Base-by-base conservation (phyloP, 306 rosid species). In the Cucurbita ficifolia region DNA sequence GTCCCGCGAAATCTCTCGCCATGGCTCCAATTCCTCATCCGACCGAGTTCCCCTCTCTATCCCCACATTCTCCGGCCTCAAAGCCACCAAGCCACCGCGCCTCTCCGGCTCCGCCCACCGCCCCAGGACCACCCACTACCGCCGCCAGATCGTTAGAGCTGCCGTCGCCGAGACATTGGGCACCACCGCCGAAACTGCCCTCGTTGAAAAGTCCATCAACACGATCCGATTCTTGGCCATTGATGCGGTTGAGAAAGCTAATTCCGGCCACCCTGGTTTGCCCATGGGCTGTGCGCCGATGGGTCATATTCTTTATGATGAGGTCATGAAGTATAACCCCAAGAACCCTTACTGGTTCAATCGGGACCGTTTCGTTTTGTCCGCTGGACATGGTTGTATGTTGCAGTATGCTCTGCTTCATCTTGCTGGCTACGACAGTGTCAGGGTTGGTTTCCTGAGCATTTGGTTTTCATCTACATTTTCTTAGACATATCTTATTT, bases 271-370 rank as follows among this genome's bases (percentile, higher is more conserved):
- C 76, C 99, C 97, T 36, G 99, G 99, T 49, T 38, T 94, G 24
- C 99, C 99, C 18, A 94, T 94, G 99, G 99, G 99, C 0, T 94
- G 99, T 62, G 99, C 99, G 16, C 99, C 99, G 5, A 79, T 91
- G 88, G 99, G 97, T 35, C 99, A 94, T 67, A 81, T 94, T 19
- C 77, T 94, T 38, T 94, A 87, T 61, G 99, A 94, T 18, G 99
- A 94, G 83, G 74, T 84, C 59, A 87, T 94, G 99, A 87, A 74
- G 80, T 94, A 87, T 50, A 94, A 94, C 75, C 99, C 99, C 0
- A 94, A 89, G 77, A 94, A 94, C 53, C 97, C 99, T 1, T 75
- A 80, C 58, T 94, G 99, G 99, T 94, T 94, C 76, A 94, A 94
- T 80, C 88, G 99, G 71, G 99, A 94, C 78, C 88, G 99, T 24